Evolutionary conservation across 345 rosid genomes (phyloP), one percentile per base, ranked within the genome.

Genomic region (Populus tremula): DNA sequence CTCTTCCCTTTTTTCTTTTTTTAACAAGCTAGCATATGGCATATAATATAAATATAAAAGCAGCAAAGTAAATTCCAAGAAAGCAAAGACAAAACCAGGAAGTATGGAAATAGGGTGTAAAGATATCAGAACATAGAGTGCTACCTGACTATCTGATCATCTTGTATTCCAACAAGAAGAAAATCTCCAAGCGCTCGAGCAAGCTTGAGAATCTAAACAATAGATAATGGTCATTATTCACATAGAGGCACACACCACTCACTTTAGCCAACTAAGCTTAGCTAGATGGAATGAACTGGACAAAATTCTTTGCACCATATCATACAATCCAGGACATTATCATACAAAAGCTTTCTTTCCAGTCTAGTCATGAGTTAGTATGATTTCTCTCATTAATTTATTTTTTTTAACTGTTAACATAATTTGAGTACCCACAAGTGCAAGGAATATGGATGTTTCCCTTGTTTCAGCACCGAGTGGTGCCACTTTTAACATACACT

Each of bases 161-260:
- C 86, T 84, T 90, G 89, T 72, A 90, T 87, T 16, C 94, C 96
- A 77, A 91, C 96, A 67, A 91, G 89, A 80, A 91, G 94, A 81
- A 91, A 91, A 83, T 91, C 92, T 74, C 96, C 94, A 73, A 91
- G 94, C 43, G 83, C 91, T 53, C 88, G 85, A 69, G 96, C 94
- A 81, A 87, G 50, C 83, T 90, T 87, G 77, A 91, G 82, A 79
- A 90, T 89, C 96, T 78, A 49, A 54, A 70, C 29, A 66, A 53
- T 11, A 35, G 53, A 67, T 10, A 54, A 47, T 10, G 14, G 39
- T 70, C 29, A 71, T 49, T 35, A 31, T 56, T 16, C 4, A 36
- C 73, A 78, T 38, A 16, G 69, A 39, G 20, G 62, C 27, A 70
- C 67, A 45, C 67, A 41, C 5, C 35, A 29, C 43, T 45, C n/a